These are phyloP conservation scores for Lenwebbia sp. DNA, from an alignment of 345 rosid species.

Conservation along the genomic window DNA sequence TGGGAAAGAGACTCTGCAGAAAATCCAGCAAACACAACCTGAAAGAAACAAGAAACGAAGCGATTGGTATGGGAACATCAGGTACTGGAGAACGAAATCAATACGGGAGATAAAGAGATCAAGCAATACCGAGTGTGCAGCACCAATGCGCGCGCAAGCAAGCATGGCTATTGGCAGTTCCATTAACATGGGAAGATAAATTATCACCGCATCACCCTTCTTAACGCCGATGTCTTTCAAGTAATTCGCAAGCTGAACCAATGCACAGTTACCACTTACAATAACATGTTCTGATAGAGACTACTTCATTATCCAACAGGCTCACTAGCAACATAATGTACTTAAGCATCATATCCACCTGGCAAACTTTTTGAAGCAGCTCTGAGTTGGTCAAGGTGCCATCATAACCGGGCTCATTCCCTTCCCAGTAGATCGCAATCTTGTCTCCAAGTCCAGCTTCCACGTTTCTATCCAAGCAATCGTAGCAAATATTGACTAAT, in stretches of 20 bases:
- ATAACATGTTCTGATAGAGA: not conserved
- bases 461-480: constrained; percentile 77
- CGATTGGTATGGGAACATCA: not conserved
- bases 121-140: constrained; percentile 82
- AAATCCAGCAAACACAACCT: constrained; percentile 98
- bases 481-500: constrained; percentile 90
- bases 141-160: constrained; percentile 96
- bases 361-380: constrained; percentile 74
- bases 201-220: constrained; percentile 82
- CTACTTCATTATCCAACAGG: not conserved
- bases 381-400: constrained; percentile 67
- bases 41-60: not conserved
- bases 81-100: not conserved
- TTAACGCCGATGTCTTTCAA: constrained; percentile 77
- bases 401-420: constrained; percentile 58
- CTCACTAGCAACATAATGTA: not conserved
- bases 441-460: constrained; percentile 82
- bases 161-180: constrained; percentile 97
- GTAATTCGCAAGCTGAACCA: constrained; percentile 78
- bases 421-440: constrained; percentile 84
- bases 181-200: constrained; percentile 94
- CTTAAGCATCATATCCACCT: constrained; percentile 29
- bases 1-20: constrained; percentile 96
- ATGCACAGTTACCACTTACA: not conserved
- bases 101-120: not conserved